A percentile compares a stretch with the other conserved stretches of the same genome.
Evolutionary conservation across 2,329 filamentous ascomycete species (phyloP).

Genomic region (Claviceps pazoutovae): DNA sequence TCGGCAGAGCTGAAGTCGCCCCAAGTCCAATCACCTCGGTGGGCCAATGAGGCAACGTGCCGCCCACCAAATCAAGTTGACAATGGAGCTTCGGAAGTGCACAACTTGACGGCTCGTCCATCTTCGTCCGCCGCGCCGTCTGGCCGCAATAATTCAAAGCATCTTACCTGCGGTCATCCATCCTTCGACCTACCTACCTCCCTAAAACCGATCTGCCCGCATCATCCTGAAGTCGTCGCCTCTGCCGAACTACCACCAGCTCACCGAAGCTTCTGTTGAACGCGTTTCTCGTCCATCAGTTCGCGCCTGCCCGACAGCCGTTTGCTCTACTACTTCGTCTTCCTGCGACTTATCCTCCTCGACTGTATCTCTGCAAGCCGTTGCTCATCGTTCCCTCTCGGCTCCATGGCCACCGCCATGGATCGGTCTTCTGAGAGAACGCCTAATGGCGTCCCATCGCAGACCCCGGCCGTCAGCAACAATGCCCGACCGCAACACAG

Average conservation of each 20-base stretch:
- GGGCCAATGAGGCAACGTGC: no score
- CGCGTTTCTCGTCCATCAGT: not conserved
- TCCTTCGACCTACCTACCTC: no score
- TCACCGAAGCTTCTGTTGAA: not conserved
- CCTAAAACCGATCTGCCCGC: not conserved
- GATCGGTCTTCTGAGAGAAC: conserved; percentile 17
- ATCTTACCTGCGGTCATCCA: no score
- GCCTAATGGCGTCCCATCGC: conserved; percentile 33
- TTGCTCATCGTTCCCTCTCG: not conserved
- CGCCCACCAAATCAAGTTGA: no score
- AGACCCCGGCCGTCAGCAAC: conserved; percentile 40
- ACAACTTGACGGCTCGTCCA: no score
- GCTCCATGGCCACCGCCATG: conserved; percentile 11
- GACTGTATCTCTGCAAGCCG: not conserved
- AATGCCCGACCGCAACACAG: conserved; percentile 41
- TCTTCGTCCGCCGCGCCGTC: no score
- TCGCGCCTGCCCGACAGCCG: not conserved
- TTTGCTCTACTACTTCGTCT: not conserved
- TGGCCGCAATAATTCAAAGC: no score
- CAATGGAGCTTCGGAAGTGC: no score
- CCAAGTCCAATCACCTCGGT: no score
- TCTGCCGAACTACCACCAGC: not conserved
- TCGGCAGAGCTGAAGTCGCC: no score
- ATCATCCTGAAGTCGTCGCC: not conserved
- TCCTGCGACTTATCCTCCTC: not conserved